Conservation (phyloP, 768 basidiomycete species). For the Collybiopsis confluens region DNA sequence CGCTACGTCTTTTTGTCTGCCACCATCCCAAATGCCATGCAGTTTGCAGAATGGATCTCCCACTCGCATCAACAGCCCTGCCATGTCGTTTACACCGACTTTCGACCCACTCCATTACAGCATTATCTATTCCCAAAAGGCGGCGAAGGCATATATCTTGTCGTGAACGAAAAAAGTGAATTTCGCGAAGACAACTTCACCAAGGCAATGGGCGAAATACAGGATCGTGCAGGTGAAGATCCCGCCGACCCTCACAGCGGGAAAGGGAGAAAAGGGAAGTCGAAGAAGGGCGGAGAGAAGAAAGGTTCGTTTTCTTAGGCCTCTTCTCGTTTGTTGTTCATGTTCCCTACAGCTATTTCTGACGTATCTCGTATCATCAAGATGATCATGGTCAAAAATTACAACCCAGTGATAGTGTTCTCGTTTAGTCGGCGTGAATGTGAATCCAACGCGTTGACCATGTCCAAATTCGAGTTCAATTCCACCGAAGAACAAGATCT, state of each 20-base stretch:
- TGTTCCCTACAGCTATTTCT: constrained; percentile 55
- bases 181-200: constrained; percentile 97
- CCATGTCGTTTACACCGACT: constrained; percentile 99
- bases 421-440: constrained; percentile 98
- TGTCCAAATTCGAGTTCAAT: constrained; percentile 97
- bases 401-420: constrained; percentile 97
- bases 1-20: constrained; percentile 98
- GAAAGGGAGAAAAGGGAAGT: constrained; percentile 87
- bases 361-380: constrained; percentile 97
- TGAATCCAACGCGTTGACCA: constrained; percentile 83
- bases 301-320: constrained; percentile 55
- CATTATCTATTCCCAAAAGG: constrained; percentile 98
- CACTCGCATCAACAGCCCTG: constrained; percentile 97
- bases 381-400: constrained; percentile 97
- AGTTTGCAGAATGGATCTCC: constrained; percentile 99
- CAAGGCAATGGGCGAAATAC: constrained; percentile 94
- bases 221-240: constrained; percentile 82
- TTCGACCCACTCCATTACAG: constrained; percentile 95
- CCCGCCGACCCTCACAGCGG: constrained; percentile 84
- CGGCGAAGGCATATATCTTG: constrained; percentile 94
- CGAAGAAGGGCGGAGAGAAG: constrained; percentile 87
- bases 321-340: background rate
- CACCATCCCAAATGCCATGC: constrained; percentile 99
- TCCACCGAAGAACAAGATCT: constrained; percentile 87
- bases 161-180: constrained; percentile 98